Evolutionary conservation across 805 yeast species (phyloP), one percentile per base, ranked within the genome.

Genomic region (Pichia deserticola): DNA sequence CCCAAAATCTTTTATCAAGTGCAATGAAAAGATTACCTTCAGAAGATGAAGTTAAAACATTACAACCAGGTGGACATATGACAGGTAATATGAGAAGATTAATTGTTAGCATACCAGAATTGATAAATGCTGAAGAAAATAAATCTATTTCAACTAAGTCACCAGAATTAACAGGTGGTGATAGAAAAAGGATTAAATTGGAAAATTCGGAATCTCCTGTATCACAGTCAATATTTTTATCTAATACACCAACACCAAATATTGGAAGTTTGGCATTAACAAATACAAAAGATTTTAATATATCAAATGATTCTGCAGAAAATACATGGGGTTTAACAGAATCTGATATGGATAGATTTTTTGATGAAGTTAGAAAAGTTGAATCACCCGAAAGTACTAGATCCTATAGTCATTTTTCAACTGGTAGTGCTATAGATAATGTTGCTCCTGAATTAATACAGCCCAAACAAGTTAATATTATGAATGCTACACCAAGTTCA

Each of bases 301-400:
- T 7, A 5, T 6, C 7, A 28, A 42, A 42, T 7, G 42, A 30
- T 35, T 10, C 20, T 9, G n/a, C 35, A 9, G 51, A 42, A 5
- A 29, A 37, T 9, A 5, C 49, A 1, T 71, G 75, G 73, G 55
- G 67, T 3, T 61, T 72, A 5, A 64, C 66, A 38, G 66, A 66
- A 40, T 54, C 60, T 7, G 70, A 68, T 41, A 56, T 79, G 48
- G 75, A 73, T 30, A 61, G 65, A 20, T 79, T 79, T 59, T 78
- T 79, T 58, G 68, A 68, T 45, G 77, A 77, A 49, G 62, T 79
- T 50, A 74, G 72, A 29, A 68, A 66, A 11, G 49, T 52, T 5
- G 57, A 54, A 10, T 60, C 66, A 5, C 66, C 67, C 1, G 52
- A 51, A 12, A 58, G 62, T 7, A 49, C 50, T 15, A 54, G 54